phyloP scores from a whole-genome alignment of 108 stramenopile genomes.

The Cyclotella distinguenda region DNA sequence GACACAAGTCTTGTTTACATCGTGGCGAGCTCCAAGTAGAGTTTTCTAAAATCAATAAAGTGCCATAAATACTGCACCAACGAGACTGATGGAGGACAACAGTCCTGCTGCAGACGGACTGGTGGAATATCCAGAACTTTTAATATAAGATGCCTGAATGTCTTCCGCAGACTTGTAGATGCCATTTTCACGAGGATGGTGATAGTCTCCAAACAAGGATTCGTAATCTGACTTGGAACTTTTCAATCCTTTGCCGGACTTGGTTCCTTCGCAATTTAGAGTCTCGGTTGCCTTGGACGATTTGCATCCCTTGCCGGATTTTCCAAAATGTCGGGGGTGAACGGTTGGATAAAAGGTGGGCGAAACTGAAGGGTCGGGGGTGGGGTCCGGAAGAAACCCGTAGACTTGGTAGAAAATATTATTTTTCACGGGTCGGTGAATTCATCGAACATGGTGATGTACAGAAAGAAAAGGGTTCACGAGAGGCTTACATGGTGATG shows the following conservation, averaged over 20 bases:
- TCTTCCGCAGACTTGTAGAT: not conserved
- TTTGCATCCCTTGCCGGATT: conserved; percentile 4
- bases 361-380: conserved; percentile 8
- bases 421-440: not conserved
- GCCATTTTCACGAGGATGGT: conserved; percentile 1
- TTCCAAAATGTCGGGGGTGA: conserved; percentile 2
- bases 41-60: too few relatives aligned
- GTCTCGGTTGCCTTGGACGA: not conserved
- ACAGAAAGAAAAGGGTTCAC: too few relatives aligned
- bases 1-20: too few relatives aligned
- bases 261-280: too few relatives aligned
- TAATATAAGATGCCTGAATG: conserved; percentile 2
- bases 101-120: too few relatives aligned
- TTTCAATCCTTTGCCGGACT: not conserved
- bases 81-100: too few relatives aligned
- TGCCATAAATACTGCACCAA: too few relatives aligned
- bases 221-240: conserved; percentile 10
- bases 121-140: not conserved
- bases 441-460: too few relatives aligned
- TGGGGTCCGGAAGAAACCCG: conserved; percentile 10
- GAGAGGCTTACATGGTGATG: not conserved
- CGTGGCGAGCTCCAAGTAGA: too few relatives aligned
- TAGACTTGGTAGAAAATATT: not conserved
- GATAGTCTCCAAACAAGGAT: conserved; percentile 12
- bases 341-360: conserved; percentile 10